A percentile compares a stretch with the other conserved stretches of the same genome.
These are phyloP conservation scores for Phaeolepiota aurea DNA, from an alignment of 768 basidiomycete species.

Conservation along the genomic window DNA sequence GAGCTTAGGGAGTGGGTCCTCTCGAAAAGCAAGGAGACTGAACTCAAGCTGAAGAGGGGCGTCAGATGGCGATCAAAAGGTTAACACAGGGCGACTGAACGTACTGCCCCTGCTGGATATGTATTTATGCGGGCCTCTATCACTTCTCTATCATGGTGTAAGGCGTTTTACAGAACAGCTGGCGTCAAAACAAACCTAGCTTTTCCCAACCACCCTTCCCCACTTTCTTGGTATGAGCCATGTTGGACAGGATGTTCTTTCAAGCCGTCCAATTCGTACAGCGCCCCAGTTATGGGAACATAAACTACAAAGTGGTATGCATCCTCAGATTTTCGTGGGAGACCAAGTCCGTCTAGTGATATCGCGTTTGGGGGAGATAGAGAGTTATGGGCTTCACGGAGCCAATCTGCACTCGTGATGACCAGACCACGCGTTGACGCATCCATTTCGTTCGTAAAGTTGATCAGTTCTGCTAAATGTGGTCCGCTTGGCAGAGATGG, in stretches of 20 bases:
- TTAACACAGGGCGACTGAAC: conserved; percentile 19
- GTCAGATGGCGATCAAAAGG: neutral
- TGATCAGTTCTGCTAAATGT: conserved; percentile 64
- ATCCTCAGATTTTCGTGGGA: conserved; percentile 61
- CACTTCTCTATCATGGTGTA: conserved; percentile 45
- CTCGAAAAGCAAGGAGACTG: conserved; percentile 81
- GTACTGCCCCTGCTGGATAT: conserved; percentile 82
- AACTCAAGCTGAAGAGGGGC: conserved; percentile 64
- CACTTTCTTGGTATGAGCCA: conserved; percentile 55
- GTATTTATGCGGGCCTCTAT: conserved; percentile 86
- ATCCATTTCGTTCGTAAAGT: conserved; percentile 82
- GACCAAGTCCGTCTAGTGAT: conserved; percentile 75
- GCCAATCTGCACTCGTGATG: conserved; percentile 74
- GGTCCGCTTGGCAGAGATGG: conserved; percentile 52
- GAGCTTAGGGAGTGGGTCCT: conserved; percentile 69
- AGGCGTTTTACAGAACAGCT: conserved; percentile 8
- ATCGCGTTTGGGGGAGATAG: conserved; percentile 88
- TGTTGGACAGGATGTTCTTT: conserved; percentile 76
- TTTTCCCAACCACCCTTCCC: conserved; percentile 77
- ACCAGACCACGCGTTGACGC: conserved; percentile 77
- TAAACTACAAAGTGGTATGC: conserved; percentile 98
- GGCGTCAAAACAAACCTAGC: conserved; percentile 49
- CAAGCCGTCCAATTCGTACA: conserved; percentile 94
- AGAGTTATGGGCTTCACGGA: conserved; percentile 83
- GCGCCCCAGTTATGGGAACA: conserved; percentile 68